Base-by-base conservation (phyloP, 495 filamentous ascomycete genomes). In the Aspergillus hancockii region DNA sequence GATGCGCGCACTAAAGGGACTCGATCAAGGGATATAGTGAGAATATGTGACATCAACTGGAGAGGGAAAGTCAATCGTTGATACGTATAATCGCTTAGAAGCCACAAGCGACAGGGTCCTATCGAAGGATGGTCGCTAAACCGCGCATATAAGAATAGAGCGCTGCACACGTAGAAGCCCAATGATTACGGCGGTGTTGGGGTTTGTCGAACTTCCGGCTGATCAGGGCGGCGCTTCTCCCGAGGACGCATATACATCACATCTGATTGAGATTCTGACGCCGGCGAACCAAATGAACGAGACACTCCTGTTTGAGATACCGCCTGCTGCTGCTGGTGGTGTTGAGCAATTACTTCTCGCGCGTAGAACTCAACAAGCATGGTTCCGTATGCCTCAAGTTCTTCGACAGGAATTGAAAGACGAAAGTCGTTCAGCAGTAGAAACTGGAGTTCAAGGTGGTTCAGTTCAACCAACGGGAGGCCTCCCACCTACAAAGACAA, bases 331-430 rank as follows among this genome's bases (percentile, higher is more conserved):
- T 70, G 66, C n/a, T 71, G 67, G 41, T 80, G 75, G 58, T 84
- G 83, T 64, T 90, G 90, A 8, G 88, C 80, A 7, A 97, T 81
- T 19, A 97, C 88, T 71, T 98, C 95, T 23, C 95, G 82, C 0
- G 92, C 93, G 64, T 98, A 99, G 70, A 98, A 99, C 70, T 98
- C 93, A 10, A 99, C 94, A 3, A 99, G 83, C 95, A 97, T 97
- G 3, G 94, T 99, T 8, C 93, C 94, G 61, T 99, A 99, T 3
- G 92, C 90, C 71, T 99, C 95, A 19, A 99, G 81, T 64, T 98
- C 95, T 70, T 97, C 93, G 9, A 98, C 90, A 0, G 95, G 88
- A 3, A 98, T 89, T 4, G 93, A 90, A 14, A 99, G 87, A 34
- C 95, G 89, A 73, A 99, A 99, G 69, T 98, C 94, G 70, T 99